A percentile compares a stretch with the other conserved stretches of the same genome.
Conservation (phyloP, 2,329 filamentous ascomycete species). For the Epichloe sp. region DNA sequence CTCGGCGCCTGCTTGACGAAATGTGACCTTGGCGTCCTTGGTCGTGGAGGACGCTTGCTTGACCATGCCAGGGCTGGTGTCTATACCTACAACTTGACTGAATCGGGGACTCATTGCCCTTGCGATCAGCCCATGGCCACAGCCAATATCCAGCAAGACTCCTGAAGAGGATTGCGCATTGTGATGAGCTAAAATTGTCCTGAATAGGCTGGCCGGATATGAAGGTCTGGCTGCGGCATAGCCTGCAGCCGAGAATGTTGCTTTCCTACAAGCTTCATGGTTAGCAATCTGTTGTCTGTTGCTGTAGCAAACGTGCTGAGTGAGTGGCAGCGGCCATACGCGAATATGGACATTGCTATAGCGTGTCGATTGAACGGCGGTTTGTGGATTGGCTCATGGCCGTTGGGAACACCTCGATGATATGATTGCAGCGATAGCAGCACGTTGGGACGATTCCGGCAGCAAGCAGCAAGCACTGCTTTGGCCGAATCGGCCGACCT, state of each 20-base stretch:
- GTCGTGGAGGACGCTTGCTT: conserved; percentile 32
- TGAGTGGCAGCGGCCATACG: conserved; percentile 20
- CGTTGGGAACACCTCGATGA: background rate
- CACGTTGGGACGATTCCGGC: background rate
- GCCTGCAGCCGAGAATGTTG: conserved; percentile 39
- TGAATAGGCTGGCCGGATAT: conserved; percentile 43
- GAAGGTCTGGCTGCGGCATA: conserved; percentile 48
- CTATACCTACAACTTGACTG: conserved; percentile 35
- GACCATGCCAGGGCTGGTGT: conserved; percentile 46
- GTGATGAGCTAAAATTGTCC: conserved; percentile 41
- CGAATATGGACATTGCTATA: conserved; percentile 33
- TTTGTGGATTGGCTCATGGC: background rate
- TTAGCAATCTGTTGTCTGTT: background rate
- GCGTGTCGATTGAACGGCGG: background rate
- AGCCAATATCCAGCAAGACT: conserved; percentile 45
- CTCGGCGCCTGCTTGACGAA: conserved; percentile 39
- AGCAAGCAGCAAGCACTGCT: background rate
- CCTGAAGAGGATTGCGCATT: conserved; percentile 18
- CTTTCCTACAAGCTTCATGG: conserved; percentile 27
- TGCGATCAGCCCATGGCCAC: conserved; percentile 46
- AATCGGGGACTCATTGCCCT: conserved; percentile 42
- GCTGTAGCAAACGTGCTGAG: background rate
- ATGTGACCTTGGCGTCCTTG: conserved; percentile 30
- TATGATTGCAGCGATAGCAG: background rate
- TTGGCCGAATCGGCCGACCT: conserved; percentile 5